These are phyloP conservation scores for Scutellospora calospora DNA, from an alignment of 371 early-diverging fungal genomes.

Conservation along the genomic window DNA sequence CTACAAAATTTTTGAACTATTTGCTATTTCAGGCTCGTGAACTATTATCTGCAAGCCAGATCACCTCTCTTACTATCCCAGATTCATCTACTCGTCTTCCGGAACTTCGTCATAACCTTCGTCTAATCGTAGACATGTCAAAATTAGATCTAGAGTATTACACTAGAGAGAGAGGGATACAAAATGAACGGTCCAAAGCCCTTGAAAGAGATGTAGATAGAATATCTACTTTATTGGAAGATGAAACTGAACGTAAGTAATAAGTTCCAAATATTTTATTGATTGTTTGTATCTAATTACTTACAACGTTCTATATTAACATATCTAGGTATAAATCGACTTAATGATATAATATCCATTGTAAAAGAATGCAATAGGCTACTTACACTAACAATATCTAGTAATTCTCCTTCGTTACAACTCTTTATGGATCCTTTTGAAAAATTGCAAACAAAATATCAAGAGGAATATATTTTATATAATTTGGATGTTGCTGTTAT, in stretches of 20 bases:
- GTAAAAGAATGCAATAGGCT: constrained; percentile 58
- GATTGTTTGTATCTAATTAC: not conserved
- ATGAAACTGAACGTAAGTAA: constrained; percentile 51
- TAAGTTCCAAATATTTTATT: too few relatives aligned
- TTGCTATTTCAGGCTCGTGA: constrained; percentile 58
- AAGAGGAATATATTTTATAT: constrained; percentile 61
- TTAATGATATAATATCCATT: constrained; percentile 60
- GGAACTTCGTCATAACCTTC: constrained; percentile 83
- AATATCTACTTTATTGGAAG: constrained; percentile 53
- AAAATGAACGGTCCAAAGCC: constrained; percentile 53
- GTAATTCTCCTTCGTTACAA: constrained; percentile 57
- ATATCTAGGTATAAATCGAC: constrained; percentile 44
- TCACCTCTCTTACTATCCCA: constrained; percentile 58
- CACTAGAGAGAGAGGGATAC: constrained; percentile 63
- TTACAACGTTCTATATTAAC: not conserved
- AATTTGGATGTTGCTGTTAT: constrained; percentile 75
- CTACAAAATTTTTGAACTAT: not conserved
- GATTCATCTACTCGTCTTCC: constrained; percentile 66
- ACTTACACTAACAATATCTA: constrained; percentile 53
- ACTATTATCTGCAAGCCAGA: constrained; percentile 59
- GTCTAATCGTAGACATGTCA: constrained; percentile 75
- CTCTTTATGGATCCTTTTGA: constrained; percentile 67
- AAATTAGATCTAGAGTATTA: constrained; percentile 74
- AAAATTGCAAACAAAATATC: constrained; percentile 58
- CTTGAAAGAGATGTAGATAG: constrained; percentile 47